Conservation (phyloP, 176 grass and related monocot genomes). For the maize (Zea mays) region DNA sequence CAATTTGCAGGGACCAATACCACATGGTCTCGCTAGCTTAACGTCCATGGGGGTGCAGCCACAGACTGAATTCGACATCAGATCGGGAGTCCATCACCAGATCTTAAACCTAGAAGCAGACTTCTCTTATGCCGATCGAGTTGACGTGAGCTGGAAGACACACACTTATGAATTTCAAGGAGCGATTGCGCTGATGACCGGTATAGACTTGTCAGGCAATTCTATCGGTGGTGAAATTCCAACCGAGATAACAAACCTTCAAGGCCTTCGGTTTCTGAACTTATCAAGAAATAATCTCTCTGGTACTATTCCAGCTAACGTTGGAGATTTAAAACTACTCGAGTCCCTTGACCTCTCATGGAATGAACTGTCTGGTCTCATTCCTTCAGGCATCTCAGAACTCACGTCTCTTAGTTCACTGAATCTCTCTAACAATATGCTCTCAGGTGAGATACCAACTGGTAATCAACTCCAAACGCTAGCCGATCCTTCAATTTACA, state of each 20-base stretch:
- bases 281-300: constrained; percentile 33
- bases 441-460: constrained; percentile 37
- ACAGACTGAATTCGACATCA: constrained; percentile 37
- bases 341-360: constrained; percentile 43
- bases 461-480: constrained; percentile 47
- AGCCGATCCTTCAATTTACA: constrained; percentile 38
- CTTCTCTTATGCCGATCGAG: neutral
- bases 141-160: constrained; percentile 38
- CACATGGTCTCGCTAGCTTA: constrained; percentile 2
- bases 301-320: neutral
- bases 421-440: constrained; percentile 30
- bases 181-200: constrained; percentile 13
- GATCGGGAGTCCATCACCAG: neutral
- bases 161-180: constrained; percentile 30
- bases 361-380: constrained; percentile 37
- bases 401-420: constrained; percentile 20
- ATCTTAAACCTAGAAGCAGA: constrained; percentile 9
- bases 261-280: constrained; percentile 22
- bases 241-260: constrained; percentile 7
- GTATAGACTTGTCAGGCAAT: constrained; percentile 41
- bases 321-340: constrained; percentile 21
- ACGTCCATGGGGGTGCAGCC: constrained; percentile 36
- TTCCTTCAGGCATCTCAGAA: constrained; percentile 31
- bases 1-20: constrained; percentile 33
- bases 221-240: neutral